Evolutionary conservation across 345 rosid species (phyloP).

Genomic region (Atalantia buxifolia): DNA sequence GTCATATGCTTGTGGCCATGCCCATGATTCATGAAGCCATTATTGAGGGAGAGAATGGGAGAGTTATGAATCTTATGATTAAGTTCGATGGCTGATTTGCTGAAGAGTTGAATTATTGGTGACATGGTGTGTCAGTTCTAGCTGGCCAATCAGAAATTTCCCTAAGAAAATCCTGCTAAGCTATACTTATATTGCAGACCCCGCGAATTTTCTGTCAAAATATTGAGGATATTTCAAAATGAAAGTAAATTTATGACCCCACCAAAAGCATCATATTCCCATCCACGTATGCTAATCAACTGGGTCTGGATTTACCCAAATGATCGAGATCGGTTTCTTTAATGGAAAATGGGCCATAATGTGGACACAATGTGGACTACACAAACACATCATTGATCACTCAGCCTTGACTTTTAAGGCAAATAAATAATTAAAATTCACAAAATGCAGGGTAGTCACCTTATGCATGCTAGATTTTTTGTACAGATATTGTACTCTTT

Average conservation of each 20-base stretch:
- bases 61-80: background rate
- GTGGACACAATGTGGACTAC: slow-evolving; percentile 3
- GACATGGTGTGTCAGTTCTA: background rate
- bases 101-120: background rate
- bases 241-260: slow-evolving; percentile 17
- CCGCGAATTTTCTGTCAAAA: slow-evolving; percentile 13
- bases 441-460: background rate
- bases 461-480: background rate
- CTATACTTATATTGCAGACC: background rate
- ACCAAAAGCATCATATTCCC: slow-evolving; percentile 4
- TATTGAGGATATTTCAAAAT: background rate
- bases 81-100: too few species aligned
- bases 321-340: background rate
- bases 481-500: slow-evolving; percentile 3
- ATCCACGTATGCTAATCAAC: background rate
- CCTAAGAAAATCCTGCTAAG: background rate
- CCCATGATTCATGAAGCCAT: background rate
- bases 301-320: background rate
- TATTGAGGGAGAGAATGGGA: background rate
- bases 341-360: background rate
- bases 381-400: background rate
- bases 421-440: background rate
- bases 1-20: background rate
- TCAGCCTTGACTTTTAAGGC: background rate
- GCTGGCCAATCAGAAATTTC: slow-evolving; percentile 23